A percentile compares a stretch with the other conserved stretches of the same genome.
phyloP scores from a whole-genome alignment of 306 rosid species.

The Ziziphus jujuba region DNA sequence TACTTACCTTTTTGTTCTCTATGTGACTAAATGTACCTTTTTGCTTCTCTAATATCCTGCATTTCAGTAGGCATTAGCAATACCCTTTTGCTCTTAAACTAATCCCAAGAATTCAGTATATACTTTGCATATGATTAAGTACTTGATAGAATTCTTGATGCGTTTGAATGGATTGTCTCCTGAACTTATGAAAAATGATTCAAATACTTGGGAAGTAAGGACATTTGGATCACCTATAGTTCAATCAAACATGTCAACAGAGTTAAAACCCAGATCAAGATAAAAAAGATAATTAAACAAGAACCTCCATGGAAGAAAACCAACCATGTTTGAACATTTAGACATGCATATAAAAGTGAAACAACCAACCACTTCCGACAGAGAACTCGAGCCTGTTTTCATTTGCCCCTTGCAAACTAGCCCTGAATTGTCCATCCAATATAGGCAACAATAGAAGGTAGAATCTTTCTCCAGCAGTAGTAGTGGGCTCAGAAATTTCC shows the following conservation, averaged over 20 bases:
- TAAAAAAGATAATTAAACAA: no score
- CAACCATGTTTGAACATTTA: no score
- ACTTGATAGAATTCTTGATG: constrained; percentile 53
- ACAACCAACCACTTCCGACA: constrained; percentile 57
- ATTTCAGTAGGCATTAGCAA: background rate
- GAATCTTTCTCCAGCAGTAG: constrained; percentile 27
- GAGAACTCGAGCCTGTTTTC: constrained; percentile 56
- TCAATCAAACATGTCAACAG: constrained; percentile 1
- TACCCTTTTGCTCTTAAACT: no score
- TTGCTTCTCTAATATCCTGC: constrained; percentile 58
- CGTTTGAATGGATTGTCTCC: constrained; percentile 61
- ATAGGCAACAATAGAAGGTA: constrained; percentile 60
- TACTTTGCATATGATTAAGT: background rate
- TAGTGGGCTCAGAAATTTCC: constrained; percentile 45
- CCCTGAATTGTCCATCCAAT: constrained; percentile 63
- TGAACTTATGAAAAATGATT: constrained; percentile 56
- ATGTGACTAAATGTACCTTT: constrained; percentile 48
- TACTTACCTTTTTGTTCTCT: constrained; percentile 46
- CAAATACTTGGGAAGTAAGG: constrained; percentile 45
- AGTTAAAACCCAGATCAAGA: no score
- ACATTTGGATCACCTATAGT: constrained; percentile 51
- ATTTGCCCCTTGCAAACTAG: constrained; percentile 58
- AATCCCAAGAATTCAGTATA: no score
- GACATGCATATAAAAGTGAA: background rate
- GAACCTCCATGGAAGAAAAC: no score